Evolutionary conservation across 192 early-diverging fungal genomes (phyloP), one percentile per base, ranked within the genome.

Genomic region (Anaeromyces robustus): DNA sequence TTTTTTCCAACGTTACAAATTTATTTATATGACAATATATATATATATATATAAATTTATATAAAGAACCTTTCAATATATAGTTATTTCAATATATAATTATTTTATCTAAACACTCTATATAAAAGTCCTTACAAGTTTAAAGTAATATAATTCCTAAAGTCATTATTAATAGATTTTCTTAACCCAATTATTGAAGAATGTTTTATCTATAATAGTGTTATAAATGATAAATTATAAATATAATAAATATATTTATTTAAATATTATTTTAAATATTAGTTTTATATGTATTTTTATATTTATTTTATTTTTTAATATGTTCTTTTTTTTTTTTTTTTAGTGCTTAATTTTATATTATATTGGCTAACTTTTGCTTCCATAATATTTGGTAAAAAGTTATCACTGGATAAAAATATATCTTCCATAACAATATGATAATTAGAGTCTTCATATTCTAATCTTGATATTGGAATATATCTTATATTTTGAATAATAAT

Each of bases 381-480:
- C 30, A 86, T 37, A 17, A 84, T 9, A 39, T 82, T 82, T 1
- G 86, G 86, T 59, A 87, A 77, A 37, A 87, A 83, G n/a, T 83
- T 86, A n/a, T 86, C 84, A 29, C 78, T 80, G 2, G 86, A 82
- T 11, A 86, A 30, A 5, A 86, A 77, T n/a, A 86, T 78, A 41
- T 87, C 78, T 77, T 86, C 86, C 26, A 86, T 77, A 12, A 87
- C 78, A 31, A 86, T 18, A 80, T 87, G 84, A 29, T 29, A 85
- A n/a, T 80, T 68, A 5, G 34, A 81, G 29, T 86, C 84, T 32
- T 79, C 77, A 52, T 86, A 84, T 79, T 86, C 86, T n/a, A 86
- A 83, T 77, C 86, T 85, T 12, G 86, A 84, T 43, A 86, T 86
- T 19, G 86, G 86, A 79, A 86, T 86, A 68, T 86, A 86, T 77